Evolutionary conservation across 2,329 filamentous ascomycete species (phyloP).

Genomic region (Sarocladium kiliense): DNA sequence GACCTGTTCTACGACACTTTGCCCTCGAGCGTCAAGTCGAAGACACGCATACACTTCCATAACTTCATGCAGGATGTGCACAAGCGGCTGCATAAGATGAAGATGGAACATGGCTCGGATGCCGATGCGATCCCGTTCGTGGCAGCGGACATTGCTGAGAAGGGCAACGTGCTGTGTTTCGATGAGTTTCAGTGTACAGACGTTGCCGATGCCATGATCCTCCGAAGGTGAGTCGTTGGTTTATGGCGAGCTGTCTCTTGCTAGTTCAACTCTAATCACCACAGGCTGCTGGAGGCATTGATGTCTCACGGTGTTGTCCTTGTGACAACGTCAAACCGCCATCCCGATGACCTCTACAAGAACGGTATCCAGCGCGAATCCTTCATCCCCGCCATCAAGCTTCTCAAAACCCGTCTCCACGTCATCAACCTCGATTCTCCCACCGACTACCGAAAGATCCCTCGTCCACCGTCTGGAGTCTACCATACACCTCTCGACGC

Average conservation of each 20-base stretch:
- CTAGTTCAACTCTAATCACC: constrained; percentile 14
- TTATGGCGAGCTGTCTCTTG: background rate
- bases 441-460: constrained; percentile 96
- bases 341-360: constrained; percentile 93
- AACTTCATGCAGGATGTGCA: constrained; percentile 99
- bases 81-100: constrained; percentile 82
- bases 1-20: constrained; percentile 95
- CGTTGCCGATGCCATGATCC: constrained; percentile 97
- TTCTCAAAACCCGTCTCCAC: constrained; percentile 76
- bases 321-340: constrained; percentile 94
- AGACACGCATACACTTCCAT: constrained; percentile 95
- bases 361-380: constrained; percentile 96
- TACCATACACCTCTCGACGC: constrained; percentile 85
- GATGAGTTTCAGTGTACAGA: constrained; percentile 99
- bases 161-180: constrained; percentile 85
- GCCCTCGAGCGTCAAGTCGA: constrained; percentile 70
- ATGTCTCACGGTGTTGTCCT: constrained; percentile 98
- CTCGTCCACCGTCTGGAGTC: constrained; percentile 84
- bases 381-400: constrained; percentile 90
- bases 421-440: constrained; percentile 93
- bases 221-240: constrained; percentile 55
- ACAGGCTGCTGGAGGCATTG: constrained; percentile 73
- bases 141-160: constrained; percentile 86
- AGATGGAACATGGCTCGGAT: constrained; percentile 83
- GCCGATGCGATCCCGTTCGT: constrained; percentile 88